phyloP scores from a whole-genome alignment of 1,284 basidiomycete genomes.

The Heterobasidion irregulare region DNA sequence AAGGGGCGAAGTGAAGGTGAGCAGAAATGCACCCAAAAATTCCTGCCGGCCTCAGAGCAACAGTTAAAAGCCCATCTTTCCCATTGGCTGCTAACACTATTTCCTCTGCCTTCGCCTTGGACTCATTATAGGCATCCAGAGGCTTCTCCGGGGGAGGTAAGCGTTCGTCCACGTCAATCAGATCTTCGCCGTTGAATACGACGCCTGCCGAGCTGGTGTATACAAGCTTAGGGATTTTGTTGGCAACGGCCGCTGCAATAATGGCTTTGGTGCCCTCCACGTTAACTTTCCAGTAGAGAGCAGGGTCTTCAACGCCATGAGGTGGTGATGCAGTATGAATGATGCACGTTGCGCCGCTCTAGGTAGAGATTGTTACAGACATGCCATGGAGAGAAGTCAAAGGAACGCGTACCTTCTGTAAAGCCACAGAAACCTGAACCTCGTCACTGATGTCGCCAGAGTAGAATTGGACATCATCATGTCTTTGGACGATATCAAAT shows the following conservation, averaged over 20 bases:
- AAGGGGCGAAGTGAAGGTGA: background rate
- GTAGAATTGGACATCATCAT: slow-evolving; percentile 81
- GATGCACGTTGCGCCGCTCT: slow-evolving; percentile 81
- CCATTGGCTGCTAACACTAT: slow-evolving; percentile 84
- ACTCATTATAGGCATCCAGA: slow-evolving; percentile 92
- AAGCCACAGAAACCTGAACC: slow-evolving; percentile 59
- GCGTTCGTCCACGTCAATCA: slow-evolving; percentile 89
- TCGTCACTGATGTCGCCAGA: slow-evolving; percentile 81
- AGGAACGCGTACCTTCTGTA: slow-evolving; percentile 54
- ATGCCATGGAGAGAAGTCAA: background rate
- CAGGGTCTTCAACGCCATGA: slow-evolving; percentile 60
- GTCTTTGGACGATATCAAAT: slow-evolving; percentile 86
- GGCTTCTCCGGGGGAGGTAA: slow-evolving; percentile 67
- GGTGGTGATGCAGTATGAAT: slow-evolving; percentile 96
- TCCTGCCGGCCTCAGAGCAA: slow-evolving; percentile 89
- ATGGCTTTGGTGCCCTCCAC: slow-evolving; percentile 87
- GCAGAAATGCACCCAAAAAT: slow-evolving; percentile 77
- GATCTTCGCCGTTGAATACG: slow-evolving; percentile 78
- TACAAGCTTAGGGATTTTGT: slow-evolving; percentile 79
- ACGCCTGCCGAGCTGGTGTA: slow-evolving; percentile 95
- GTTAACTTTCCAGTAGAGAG: slow-evolving; percentile 90
- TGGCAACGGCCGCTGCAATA: slow-evolving; percentile 71
- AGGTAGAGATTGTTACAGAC: slow-evolving; percentile 1
- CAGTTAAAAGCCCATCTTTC: slow-evolving; percentile 76
- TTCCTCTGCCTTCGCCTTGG: slow-evolving; percentile 89